Evolutionary conservation across 176 grass and related monocot genomes (phyloP).

Genomic region (Ampelocalamus luodianensis): DNA sequence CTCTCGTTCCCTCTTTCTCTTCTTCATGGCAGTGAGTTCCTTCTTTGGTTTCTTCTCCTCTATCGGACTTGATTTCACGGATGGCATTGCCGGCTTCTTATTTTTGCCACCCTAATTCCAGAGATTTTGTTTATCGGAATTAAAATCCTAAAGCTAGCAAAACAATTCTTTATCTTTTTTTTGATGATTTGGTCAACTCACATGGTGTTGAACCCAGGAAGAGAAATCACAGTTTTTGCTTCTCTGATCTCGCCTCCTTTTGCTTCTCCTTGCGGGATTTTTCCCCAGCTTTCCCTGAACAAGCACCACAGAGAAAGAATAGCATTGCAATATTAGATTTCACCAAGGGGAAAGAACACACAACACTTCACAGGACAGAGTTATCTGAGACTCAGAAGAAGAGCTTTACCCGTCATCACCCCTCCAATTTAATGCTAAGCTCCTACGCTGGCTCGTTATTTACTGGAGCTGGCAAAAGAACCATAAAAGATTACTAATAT

Average conservation of each 20-base stretch:
- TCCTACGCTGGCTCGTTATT: not conserved
- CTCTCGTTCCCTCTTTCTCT: conserved; percentile 46
- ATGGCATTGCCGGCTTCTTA: conserved; percentile 17
- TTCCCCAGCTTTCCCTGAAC: conserved; percentile 35
- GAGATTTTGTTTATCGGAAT: conserved; percentile 1
- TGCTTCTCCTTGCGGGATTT: conserved; percentile 60
- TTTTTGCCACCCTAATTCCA: conserved; percentile 50
- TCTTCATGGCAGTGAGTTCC: conserved; percentile 23
- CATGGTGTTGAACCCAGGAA: conserved; percentile 70
- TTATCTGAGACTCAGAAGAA: not conserved
- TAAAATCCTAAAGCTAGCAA: not conserved
- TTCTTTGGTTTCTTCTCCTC: conserved; percentile 49
- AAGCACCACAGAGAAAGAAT: not conserved
- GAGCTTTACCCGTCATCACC: conserved; percentile 36
- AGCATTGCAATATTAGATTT: not conserved
- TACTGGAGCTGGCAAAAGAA: not conserved
- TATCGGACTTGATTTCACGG: conserved; percentile 4
- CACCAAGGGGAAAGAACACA: no score
- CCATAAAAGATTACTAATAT: no score
- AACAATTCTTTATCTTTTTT: not conserved
- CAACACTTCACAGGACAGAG: no score
- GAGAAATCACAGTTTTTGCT: conserved; percentile 48
- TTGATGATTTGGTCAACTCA: conserved; percentile 5
- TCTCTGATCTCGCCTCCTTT: conserved; percentile 57
- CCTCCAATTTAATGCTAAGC: not conserved